A percentile compares a stretch with the other conserved stretches of the same genome.
Conservation (phyloP, 2,329 filamentous ascomycete genomes). For the Emmonsiellopsis sp. region DNA sequence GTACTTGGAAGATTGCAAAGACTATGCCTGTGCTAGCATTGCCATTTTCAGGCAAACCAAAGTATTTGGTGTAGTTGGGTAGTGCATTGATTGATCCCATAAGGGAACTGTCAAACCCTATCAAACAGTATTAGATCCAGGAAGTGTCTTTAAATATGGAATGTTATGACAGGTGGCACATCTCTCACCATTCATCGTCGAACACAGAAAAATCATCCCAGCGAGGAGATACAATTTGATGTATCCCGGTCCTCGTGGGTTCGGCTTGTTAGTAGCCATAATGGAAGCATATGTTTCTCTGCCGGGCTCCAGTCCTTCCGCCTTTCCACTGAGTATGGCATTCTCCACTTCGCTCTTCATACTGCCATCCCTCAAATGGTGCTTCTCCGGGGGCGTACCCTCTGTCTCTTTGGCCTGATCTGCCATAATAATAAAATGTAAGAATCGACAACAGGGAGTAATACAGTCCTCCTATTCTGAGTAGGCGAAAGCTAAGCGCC, state of each 20-base stretch:
- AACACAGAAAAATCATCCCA: slow-evolving; percentile 12
- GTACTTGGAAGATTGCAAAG: slow-evolving; percentile 32
- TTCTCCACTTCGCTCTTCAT: not conserved
- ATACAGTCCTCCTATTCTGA: not conserved
- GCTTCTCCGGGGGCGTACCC: not conserved
- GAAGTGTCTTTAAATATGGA: not conserved
- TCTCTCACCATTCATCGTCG: slow-evolving; percentile 13
- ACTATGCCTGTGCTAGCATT: slow-evolving; percentile 32
- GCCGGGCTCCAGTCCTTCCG: not conserved
- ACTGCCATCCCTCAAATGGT: not conserved
- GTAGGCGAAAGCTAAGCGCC: too few species aligned
- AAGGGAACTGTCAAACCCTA: slow-evolving; percentile 17
- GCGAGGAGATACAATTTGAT: slow-evolving; percentile 10
- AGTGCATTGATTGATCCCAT: slow-evolving; percentile 39
- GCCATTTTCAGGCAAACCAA: slow-evolving; percentile 24
- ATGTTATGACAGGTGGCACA: not conserved
- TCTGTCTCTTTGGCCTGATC: not conserved
- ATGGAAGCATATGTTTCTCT: not conserved
- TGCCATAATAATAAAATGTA: not conserved
- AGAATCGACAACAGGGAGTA: not conserved
- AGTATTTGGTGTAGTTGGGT: slow-evolving; percentile 34
- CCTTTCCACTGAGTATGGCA: not conserved
- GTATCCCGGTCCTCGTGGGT: slow-evolving; percentile 11
- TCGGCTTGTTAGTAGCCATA: slow-evolving; percentile 6
- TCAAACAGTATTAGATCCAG: slow-evolving; percentile 5